Conservation (phyloP, 1,284 basidiomycete genomes). For the Sporisorium scitamineum region DNA sequence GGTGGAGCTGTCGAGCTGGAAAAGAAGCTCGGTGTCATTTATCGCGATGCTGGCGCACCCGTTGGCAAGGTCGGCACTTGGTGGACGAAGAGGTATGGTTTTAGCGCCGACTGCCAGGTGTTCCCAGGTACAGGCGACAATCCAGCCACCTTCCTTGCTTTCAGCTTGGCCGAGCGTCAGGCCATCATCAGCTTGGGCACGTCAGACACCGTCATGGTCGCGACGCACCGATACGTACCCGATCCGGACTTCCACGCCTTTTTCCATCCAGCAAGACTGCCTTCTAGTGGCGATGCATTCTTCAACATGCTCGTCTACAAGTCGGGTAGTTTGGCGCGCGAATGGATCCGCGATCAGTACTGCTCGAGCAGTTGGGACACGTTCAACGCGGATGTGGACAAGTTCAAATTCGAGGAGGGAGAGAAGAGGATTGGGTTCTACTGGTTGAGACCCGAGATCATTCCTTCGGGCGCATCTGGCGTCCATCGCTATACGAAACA, state of each 20-base stretch:
- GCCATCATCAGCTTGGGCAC: slow-evolving; percentile 91
- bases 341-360: slow-evolving; percentile 81
- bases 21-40: slow-evolving; percentile 79
- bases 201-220: slow-evolving; percentile 86
- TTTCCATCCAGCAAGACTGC: slow-evolving; percentile 70
- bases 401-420: slow-evolving; percentile 13
- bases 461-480: slow-evolving; percentile 78
- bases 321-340: slow-evolving; percentile 72
- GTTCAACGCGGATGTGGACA: slow-evolving; percentile 78
- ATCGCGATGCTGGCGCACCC: slow-evolving; percentile 79
- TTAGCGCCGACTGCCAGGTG: slow-evolving; percentile 81
- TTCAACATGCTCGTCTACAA: slow-evolving; percentile 73
- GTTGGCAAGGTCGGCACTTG: slow-evolving; percentile 78
- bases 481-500: slow-evolving; percentile 75
- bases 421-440: slow-evolving; percentile 74
- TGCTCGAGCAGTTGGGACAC: slow-evolving; percentile 77
- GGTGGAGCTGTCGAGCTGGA: slow-evolving; percentile 75
- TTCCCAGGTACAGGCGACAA: slow-evolving; percentile 93
- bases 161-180: slow-evolving; percentile 78
- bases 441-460: slow-evolving; percentile 85
- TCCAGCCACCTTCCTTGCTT: slow-evolving; percentile 84
- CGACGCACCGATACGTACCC: slow-evolving; percentile 71
- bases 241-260: slow-evolving; percentile 72
- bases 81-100: slow-evolving; percentile 83
- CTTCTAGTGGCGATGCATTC: slow-evolving; percentile 49